A percentile compares a stretch with the other conserved stretches of the same genome.
phyloP scores from a whole-genome alignment of 495 filamentous ascomycete genomes.

The Pyrenopolyporus hunteri region DNA sequence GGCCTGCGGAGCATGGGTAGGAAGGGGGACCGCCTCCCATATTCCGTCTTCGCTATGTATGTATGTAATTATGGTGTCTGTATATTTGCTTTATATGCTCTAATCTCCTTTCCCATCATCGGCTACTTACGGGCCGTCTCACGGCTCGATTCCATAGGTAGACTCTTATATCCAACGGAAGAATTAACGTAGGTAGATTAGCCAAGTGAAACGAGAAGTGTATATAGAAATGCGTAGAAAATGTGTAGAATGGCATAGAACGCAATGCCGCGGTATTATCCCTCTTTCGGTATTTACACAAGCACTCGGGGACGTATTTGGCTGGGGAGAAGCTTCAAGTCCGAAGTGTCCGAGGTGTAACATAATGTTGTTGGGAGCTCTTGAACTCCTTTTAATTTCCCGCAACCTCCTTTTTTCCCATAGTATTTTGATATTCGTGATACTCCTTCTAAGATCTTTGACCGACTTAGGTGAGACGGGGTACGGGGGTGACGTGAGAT shows the following conservation, averaged over 20 bases:
- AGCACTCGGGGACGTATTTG: background rate
- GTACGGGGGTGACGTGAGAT: constrained; percentile 16
- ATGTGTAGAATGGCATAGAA: background rate
- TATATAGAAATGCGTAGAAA: background rate
- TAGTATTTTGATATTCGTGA: constrained; percentile 13
- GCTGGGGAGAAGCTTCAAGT: background rate
- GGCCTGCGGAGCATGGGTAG: constrained; percentile 18
- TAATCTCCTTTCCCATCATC: constrained; percentile 2
- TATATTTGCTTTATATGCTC: constrained; percentile 1
- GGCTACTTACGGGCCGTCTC: constrained; percentile 10
- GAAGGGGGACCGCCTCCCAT: constrained; percentile 1
- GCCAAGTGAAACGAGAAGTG: constrained; percentile 4
- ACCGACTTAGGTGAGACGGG: constrained; percentile 21
- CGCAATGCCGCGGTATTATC: too few species aligned
- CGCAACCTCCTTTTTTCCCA: background rate
- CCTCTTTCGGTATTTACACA: too few species aligned
- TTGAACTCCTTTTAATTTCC: constrained; percentile 1
- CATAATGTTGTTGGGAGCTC: constrained; percentile 2
- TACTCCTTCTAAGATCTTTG: constrained; percentile 6
- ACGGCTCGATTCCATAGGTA: constrained; percentile 22
- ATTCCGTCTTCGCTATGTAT: background rate
- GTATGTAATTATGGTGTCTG: background rate
- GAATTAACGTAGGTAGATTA: constrained; percentile 14
- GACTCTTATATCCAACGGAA: constrained; percentile 5
- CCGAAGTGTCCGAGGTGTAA: background rate